Percentiles rank a stretch among this genome's conserved stretches.
These are phyloP conservation scores for Pugionium dolabratum DNA, from an alignment of 345 rosid species.

Conservation along the genomic window DNA sequence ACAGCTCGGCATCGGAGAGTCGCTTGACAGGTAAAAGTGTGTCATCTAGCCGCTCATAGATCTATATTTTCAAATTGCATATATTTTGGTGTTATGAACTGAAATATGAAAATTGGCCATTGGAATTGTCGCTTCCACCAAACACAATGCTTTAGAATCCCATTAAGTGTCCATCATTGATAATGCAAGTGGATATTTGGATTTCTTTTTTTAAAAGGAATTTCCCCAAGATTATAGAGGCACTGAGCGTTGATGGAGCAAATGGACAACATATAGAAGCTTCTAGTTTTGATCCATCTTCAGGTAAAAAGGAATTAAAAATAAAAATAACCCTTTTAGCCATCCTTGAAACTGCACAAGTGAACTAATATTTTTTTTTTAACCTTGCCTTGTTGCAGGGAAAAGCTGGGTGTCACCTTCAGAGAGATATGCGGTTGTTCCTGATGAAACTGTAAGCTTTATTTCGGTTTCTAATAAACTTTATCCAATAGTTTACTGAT, in stretches of 20 bases:
- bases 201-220: constrained; percentile 49
- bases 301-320: constrained; percentile 47
- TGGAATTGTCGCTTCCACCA: background rate
- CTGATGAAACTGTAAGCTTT: constrained; percentile 72
- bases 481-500: background rate
- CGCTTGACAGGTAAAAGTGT: constrained; percentile 64
- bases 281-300: constrained; percentile 60
- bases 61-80: constrained; percentile 10
- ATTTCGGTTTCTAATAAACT: background rate
- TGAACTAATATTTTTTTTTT: constrained; percentile 8
- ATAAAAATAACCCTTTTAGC: background rate
- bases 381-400: constrained; percentile 47
- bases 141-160: too few species aligned
- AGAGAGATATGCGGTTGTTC: constrained; percentile 94
- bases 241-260: constrained; percentile 80
- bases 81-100: background rate
- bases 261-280: constrained; percentile 73
- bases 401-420: constrained; percentile 84
- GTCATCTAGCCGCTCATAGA: background rate
- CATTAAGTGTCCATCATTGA: constrained; percentile 11
- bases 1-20: constrained; percentile 91
- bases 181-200: constrained; percentile 14
- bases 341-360: background rate
- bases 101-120: constrained; percentile 3
- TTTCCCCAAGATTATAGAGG: constrained; percentile 68